Evolutionary conservation across 2,329 filamentous ascomycete genomes (phyloP), one percentile per base, ranked within the genome.

Genomic region (Neofusicoccum parvum): DNA sequence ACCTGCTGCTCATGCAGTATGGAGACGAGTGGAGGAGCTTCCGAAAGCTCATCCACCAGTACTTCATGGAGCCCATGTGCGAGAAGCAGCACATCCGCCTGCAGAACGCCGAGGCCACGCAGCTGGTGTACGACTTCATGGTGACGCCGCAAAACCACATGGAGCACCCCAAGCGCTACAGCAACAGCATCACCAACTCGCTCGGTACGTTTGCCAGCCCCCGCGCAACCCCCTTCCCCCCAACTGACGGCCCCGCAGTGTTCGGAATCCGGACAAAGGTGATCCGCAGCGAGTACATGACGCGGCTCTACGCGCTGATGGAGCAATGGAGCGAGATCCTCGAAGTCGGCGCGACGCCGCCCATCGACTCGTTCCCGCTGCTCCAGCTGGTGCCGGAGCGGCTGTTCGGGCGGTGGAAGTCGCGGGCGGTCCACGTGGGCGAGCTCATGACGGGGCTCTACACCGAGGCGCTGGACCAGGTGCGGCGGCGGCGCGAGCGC

Each of bases 341-440:
- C n/a, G 64, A 65, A 27, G 15, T 58, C 9, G 64, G 64, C 3
- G 45, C 53, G 5, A 59, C 49, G 14, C 64, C 64, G 14, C 64
- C 64, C 5, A 39, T 62, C 12, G 64, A 65, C 32, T 65, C 65
- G 7, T 32, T 58, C 17, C 51, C 66, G 6, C 60, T 70, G 15
- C 69, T 83, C 5, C 76, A 80, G 46, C 74, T 68, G 5, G 67
- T 83, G 7, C 82, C 82, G 0, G 73, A 70, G 45, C 34, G 17
- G 32, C 17, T 71, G n/a, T 32, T 69, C 5, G 69, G 68, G 36
- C 54, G 49, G 32, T 71, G 68, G 67, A 49, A 39, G 45, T 67
- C 54, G 43, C 67, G 67, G 15, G 67, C 68, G 3, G 62, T 37
- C 23, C 63, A 65, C 11, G 67, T 70, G 14, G 34, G 64, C 7